Percentiles rank a stretch among this genome's conserved stretches.
Evolutionary conservation across 306 rosid species (phyloP).

Genomic region (Carpinus viminea): DNA sequence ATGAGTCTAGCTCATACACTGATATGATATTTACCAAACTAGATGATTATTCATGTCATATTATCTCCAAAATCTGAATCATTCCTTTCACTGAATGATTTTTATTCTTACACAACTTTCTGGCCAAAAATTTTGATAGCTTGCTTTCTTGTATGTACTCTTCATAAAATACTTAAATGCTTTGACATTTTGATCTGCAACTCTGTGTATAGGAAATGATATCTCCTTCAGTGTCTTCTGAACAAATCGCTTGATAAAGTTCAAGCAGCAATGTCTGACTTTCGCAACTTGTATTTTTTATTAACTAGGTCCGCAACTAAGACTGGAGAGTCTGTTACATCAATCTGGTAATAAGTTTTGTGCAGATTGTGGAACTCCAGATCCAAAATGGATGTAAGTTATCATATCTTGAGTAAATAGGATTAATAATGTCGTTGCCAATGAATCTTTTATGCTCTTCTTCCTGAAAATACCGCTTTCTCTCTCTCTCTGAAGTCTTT

Average conservation of each 20-base stretch:
- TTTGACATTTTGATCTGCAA: neutral
- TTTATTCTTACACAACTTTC: neutral
- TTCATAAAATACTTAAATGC: neutral
- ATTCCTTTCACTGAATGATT: neutral
- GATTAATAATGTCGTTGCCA: neutral
- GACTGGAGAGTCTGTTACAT: conserved; percentile 52
- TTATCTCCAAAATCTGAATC: neutral
- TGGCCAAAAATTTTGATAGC: neutral
- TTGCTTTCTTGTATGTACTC: neutral
- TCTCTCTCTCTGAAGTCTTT: neutral
- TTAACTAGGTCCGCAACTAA: conserved; percentile 61
- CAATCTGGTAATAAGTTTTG: conserved; percentile 61
- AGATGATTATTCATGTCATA: neutral
- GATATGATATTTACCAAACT: neutral
- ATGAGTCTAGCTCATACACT: neutral
- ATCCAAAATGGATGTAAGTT: conserved; percentile 97
- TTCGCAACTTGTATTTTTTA: conserved; percentile 19
- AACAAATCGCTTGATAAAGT: conserved; percentile 3
- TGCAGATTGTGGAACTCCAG: conserved; percentile 92
- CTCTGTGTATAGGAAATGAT: neutral
- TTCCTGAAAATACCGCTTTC: neutral
- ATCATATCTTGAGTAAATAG: conserved; percentile 5
- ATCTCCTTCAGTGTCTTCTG: neutral
- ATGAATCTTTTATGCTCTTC: neutral
- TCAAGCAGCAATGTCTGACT: neutral